Evolutionary conservation across 768 basidiomycete species (phyloP).

Genomic region (Mycena filopes): DNA sequence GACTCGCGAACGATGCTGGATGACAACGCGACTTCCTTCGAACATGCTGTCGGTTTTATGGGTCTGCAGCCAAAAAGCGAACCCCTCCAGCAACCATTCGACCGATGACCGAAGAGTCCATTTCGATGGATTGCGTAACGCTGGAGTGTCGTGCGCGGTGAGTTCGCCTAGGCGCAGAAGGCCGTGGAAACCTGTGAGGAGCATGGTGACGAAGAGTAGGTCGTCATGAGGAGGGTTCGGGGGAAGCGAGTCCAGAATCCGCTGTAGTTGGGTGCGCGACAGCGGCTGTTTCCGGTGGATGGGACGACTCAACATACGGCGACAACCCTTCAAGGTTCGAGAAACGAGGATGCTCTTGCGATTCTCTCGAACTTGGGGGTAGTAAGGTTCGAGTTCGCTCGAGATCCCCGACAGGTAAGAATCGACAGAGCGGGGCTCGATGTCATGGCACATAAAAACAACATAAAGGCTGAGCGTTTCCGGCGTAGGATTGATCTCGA

Average conservation of each 20-base stretch:
- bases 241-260: background rate
- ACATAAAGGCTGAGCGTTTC: constrained; percentile 5
- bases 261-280: constrained; percentile 27
- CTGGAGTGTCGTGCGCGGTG: constrained; percentile 28
- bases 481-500: constrained; percentile 6
- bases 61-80: constrained; percentile 33
- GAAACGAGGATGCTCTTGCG: background rate
- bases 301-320: background rate
- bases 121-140: constrained; percentile 25
- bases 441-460: constrained; percentile 2
- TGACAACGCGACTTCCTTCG: constrained; percentile 15
- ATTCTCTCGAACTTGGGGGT: background rate
- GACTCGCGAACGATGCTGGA: background rate
- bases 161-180: constrained; percentile 37
- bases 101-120: constrained; percentile 25
- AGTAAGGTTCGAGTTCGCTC: background rate
- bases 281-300: constrained; percentile 42
- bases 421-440: background rate
- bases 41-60: constrained; percentile 40
- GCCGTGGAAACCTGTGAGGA: constrained; percentile 34
- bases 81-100: background rate
- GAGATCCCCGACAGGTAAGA: background rate
- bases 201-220: constrained; percentile 32
- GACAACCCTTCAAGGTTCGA: background rate
- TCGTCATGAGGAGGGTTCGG: constrained; percentile 10